Evolutionary conservation across 2,329 filamentous ascomycete genomes (phyloP).

Genomic region (Pseudogymnoascus sp.): DNA sequence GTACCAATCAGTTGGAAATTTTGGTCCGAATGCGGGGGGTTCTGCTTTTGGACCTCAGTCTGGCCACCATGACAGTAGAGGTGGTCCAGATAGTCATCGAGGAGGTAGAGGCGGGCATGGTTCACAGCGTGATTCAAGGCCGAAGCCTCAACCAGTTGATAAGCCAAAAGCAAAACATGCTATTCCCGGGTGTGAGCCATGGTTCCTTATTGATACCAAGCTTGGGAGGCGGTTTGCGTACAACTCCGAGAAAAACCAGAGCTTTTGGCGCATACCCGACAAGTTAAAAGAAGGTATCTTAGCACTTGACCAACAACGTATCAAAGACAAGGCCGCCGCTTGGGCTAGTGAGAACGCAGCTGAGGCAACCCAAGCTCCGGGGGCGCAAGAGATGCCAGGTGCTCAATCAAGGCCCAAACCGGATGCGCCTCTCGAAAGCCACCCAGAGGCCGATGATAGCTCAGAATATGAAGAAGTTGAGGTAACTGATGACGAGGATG

Average conservation of each 20-base stretch:
- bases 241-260: conserved; percentile 77
- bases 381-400: conserved; percentile 20
- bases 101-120: conserved; percentile 49
- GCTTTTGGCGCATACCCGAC: conserved; percentile 90
- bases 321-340: conserved; percentile 47
- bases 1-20: conserved; percentile 35
- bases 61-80: conserved; percentile 25
- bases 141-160: conserved; percentile 64
- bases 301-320: conserved; percentile 64
- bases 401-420: conserved; percentile 14
- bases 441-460: conserved; percentile 45
- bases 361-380: conserved; percentile 27
- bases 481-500: conserved; percentile 41
- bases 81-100: conserved; percentile 37
- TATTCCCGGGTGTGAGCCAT: conserved; percentile 77
- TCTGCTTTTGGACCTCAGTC: conserved; percentile 26
- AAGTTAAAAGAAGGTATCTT: conserved; percentile 74
- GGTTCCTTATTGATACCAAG: conserved; percentile 90
- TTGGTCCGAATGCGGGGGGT: conserved; percentile 31
- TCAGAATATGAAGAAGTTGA: conserved; percentile 60
- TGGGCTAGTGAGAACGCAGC: conserved; percentile 21
- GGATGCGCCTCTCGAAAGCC: conserved; percentile 26
- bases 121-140: conserved; percentile 38
- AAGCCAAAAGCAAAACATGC: conserved; percentile 70
- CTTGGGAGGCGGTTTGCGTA: conserved; percentile 84